Base-by-base conservation (phyloP, 495 filamentous ascomycete genomes). In the Podospora sp. region DNA sequence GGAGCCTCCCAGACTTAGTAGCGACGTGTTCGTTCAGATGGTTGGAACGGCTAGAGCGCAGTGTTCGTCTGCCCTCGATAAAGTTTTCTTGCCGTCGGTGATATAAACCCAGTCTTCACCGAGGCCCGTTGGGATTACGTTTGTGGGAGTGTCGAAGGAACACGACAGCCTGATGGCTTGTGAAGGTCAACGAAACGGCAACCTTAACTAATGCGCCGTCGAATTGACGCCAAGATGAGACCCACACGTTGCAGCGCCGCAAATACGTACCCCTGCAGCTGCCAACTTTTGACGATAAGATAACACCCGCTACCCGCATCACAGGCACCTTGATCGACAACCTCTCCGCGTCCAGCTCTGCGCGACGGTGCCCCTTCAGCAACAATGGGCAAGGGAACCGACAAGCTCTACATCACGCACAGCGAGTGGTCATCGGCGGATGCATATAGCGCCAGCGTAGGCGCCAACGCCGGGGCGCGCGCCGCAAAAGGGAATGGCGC, bases 391-490 rank as follows among this genome's bases (percentile, higher is more conserved):
- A 84, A 82, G 80, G 82, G 83, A 59, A 88, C 87, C 29, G 86
- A 90, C 76, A 94, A 94, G 76, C 85, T 94, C 67, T 94, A 96
- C 77, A 97, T 97, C 74, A 97, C 94, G 49, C 94, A 97, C 76
- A 92, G 89, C 62, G 94, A 97, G 82, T 97, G 94, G 94, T 89
- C 92, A n/a, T 95, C 92, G 14, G 87, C 88, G 36, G 92, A 97
- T 76, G 90, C 91, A 60, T 95, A 89, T 80, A 89, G 89, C 25
- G 90, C 92, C 69, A 91, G 85, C 70, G 86, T 83, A 33, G 91
- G 92, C 75, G 85, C 91, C 46, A 90, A 88, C 65, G 88, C 90
- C 18, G 84, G 84, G 18, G 84, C 84, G 36, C 83, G 83, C 67
- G 76, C 81, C 3, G 58, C 62, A 20, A 71, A 75, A 18, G 71